These are phyloP conservation scores for Metschnikowia drakensbergensis DNA, from an alignment of 805 yeast species.

Conservation along the genomic window DNA sequence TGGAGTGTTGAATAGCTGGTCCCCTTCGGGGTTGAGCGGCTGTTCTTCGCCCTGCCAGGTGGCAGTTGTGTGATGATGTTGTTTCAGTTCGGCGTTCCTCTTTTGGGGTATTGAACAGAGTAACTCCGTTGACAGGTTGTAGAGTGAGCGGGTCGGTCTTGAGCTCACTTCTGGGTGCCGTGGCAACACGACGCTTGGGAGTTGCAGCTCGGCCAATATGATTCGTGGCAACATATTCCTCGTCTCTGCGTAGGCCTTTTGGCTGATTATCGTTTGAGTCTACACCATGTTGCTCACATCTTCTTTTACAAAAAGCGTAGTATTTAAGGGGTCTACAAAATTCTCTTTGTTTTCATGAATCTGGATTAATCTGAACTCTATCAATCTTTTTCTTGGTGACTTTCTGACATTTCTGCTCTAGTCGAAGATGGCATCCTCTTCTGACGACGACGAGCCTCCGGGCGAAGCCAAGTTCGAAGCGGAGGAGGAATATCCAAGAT, in stretches of 20 bases:
- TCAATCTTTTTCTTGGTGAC: not conserved
- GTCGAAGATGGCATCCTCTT: conserved; percentile 8
- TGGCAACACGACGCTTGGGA: conserved; percentile 26
- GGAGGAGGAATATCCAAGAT: conserved; percentile 17
- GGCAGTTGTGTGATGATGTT: conserved; percentile 13
- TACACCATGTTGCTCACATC: conserved; percentile 97
- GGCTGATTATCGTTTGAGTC: conserved; percentile 97
- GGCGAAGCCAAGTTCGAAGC: conserved; percentile 18
- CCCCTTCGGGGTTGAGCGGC: conserved; percentile 55
- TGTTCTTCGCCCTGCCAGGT: conserved; percentile 16
- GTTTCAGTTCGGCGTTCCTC: conserved; percentile 15
- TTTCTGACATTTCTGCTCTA: not conserved
- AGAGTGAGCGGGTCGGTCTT: conserved; percentile 64
- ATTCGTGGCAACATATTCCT: conserved; percentile 97
- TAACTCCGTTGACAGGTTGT: conserved; percentile 98
- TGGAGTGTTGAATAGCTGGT: conserved; percentile 25
- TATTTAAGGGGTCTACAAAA: not conserved
- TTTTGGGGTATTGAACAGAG: conserved; percentile 60
- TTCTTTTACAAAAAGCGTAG: not conserved
- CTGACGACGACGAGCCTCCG: conserved; percentile 13
- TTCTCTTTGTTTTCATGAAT: not conserved
- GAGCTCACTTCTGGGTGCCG: conserved; percentile 47
- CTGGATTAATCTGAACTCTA: not conserved
- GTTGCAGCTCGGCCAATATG: conserved; percentile 62
- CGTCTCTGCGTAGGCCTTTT: conserved; percentile 90